These are phyloP conservation scores for Oligophagozyma castellii DNA, from an alignment of 1,139 yeast genomes.

Conservation along the genomic window DNA sequence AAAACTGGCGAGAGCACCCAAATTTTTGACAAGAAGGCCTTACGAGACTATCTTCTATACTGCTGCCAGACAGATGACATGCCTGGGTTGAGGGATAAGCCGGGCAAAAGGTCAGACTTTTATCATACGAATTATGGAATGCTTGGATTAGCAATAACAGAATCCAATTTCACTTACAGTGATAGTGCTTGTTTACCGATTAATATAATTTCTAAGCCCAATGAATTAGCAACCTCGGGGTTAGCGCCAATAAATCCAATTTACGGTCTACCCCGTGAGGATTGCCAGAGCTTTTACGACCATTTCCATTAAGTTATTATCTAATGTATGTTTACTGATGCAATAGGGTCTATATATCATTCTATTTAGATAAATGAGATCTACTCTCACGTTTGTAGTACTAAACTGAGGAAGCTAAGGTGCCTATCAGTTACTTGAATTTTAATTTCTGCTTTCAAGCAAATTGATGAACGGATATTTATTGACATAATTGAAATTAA, in stretches of 20 bases:
- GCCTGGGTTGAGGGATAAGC: slow-evolving; percentile 86
- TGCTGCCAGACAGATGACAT: slow-evolving; percentile 51
- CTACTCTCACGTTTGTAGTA: no score
- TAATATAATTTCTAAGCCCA: no score
- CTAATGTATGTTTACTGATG: no score
- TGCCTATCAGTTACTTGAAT: no score
- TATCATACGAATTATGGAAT: slow-evolving; percentile 85
- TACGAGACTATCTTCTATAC: slow-evolving; percentile 52
- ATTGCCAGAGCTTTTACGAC: slow-evolving; percentile 7
- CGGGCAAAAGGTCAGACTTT: slow-evolving; percentile 66
- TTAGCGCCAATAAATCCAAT: slow-evolving; percentile 42
- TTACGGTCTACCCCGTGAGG: slow-evolving; percentile 40
- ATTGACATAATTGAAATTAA: no score
- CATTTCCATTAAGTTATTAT: slow-evolving; percentile 21
- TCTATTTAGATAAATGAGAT: no score
- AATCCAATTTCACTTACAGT: slow-evolving; percentile 39
- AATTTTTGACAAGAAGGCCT: slow-evolving; percentile 39
- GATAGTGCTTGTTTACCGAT: no score
- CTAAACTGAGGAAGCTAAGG: no score
- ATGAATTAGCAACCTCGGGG: slow-evolving; percentile 5
- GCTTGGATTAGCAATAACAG: slow-evolving; percentile 62
- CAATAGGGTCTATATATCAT: no score
- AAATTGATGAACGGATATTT: no score
- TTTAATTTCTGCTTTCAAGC: no score
- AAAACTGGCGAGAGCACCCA: slow-evolving; percentile 18